Evolutionary conservation across 2,329 filamentous ascomycete species (phyloP).

Genomic region (Fusarium acutatum): DNA sequence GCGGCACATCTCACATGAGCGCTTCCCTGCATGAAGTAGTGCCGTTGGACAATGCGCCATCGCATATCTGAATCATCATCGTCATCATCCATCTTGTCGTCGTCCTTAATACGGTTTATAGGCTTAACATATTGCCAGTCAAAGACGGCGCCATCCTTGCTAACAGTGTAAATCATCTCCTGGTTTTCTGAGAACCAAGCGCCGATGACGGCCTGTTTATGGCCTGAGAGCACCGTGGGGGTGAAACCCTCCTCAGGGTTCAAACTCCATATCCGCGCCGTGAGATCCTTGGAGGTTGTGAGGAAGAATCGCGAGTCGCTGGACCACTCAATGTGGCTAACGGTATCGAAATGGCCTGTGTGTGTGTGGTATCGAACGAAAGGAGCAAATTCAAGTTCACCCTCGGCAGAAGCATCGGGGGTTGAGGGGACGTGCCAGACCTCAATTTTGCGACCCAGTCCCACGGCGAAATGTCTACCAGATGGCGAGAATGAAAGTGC

Average conservation of each 20-base stretch:
- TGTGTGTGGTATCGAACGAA: constrained; percentile 90
- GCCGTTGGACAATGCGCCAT: constrained; percentile 90
- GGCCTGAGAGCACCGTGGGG: constrained; percentile 88
- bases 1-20: constrained; percentile 89
- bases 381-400: constrained; percentile 92
- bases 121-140: constrained; percentile 84
- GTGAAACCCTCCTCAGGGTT: constrained; percentile 86
- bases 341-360: constrained; percentile 86
- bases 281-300: constrained; percentile 90
- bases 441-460: constrained; percentile 85
- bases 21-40: constrained; percentile 94
- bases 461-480: constrained; percentile 89
- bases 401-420: constrained; percentile 79
- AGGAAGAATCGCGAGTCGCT: constrained; percentile 95
- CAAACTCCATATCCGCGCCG: constrained; percentile 93
- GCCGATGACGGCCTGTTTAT: constrained; percentile 88
- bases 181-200: constrained; percentile 98
- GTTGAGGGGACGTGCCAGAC: constrained; percentile 96
- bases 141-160: constrained; percentile 96
- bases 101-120: constrained; percentile 62
- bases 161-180: constrained; percentile 94
- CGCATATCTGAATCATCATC: constrained; percentile 72
- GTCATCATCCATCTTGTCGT: constrained; percentile 68
- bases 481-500: constrained; percentile 91
- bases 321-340: constrained; percentile 92